Evolutionary conservation across 163 green algal species (phyloP).

Genomic region (Chlamydomonas reinhardtii): DNA sequence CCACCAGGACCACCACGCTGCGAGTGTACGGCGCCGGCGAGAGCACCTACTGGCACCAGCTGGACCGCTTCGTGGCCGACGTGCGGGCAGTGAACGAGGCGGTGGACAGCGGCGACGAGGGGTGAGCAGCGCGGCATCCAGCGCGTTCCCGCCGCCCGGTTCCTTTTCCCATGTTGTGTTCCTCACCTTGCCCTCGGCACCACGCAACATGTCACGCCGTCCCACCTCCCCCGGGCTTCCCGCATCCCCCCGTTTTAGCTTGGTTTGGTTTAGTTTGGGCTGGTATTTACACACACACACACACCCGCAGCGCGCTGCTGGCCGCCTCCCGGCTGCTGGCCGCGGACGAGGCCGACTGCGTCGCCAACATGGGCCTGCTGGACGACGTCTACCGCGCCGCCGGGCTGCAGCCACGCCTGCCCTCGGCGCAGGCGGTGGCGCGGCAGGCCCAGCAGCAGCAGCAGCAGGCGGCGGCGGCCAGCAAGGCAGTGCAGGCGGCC

Average conservation of each 20-base stretch:
- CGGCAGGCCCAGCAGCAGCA: not conserved
- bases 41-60: constrained; percentile 64
- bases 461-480: not conserved
- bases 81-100: constrained; percentile 9
- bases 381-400: constrained; percentile 33
- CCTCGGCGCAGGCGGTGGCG: not conserved
- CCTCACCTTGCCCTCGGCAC: no score
- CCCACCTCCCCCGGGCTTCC: not conserved
- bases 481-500: no score
- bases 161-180: no score
- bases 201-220: no score
- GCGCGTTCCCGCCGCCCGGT: no score
- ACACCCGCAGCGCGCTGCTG: not conserved
- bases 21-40: constrained; percentile 55
- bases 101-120: not conserved
- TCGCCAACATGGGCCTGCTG: constrained; percentile 40
- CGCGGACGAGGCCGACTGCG: constrained; percentile 11
- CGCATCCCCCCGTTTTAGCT: no score
- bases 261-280: no score
- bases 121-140: not conserved
- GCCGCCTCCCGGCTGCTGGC: constrained; percentile 1
- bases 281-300: no score
- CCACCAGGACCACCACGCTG: not conserved
- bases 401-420: constrained; percentile 1
- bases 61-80: constrained; percentile 50